Base-by-base conservation (phyloP, 2,329 filamentous ascomycete species). In the Ploettnerulaceae sp. region DNA sequence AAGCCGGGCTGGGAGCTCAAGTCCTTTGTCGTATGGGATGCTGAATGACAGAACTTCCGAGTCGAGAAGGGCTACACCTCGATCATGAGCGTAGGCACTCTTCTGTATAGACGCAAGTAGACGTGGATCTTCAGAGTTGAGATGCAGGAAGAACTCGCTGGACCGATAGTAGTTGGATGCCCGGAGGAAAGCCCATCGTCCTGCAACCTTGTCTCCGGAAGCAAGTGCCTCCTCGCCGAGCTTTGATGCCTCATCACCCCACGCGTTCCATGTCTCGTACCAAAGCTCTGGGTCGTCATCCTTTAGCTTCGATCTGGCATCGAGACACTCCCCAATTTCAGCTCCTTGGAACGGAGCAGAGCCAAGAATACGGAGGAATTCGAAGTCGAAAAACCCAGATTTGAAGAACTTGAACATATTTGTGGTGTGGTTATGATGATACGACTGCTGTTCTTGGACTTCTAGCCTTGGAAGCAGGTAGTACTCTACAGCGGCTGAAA, bases 351-450 rank as follows among this genome's bases (percentile, higher is more conserved):
- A 55, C 0, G 62, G 57, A 0, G 68, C 61, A 2, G 55, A 67
- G 34, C 63, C 66, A 4, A 73, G 63, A 18, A 73, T 38, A 4
- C 71, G 67, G 9, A 69, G 38, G 4, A 60, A 54, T 52, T 73
- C 70, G 49, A 73, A 73, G 52, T 72, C 58, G 62, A 69, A 71
- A 46, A 70, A 70, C 15, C 45, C 42, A 8, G 43, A 49, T 41
- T 49, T 44, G 44, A 53, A 53, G 36, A 50, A 50, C 28, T 50
- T 46, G 33, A 47, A 47, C 43, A 50, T 50, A 7, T 41, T 36
- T 37, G 17, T 14, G 14, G 15, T 12, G 15, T 47, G 12, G 28
- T 41, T 11, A 28, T 18, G 31, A 20, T 14, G 15, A 22, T 5
- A 26, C 22, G 14, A 40, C 28, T n/a, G 17, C 5, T 29, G 15